Evolutionary conservation across 2,329 filamentous ascomycete species (phyloP).

Genomic region (Conoideocrella luteorostrata): DNA sequence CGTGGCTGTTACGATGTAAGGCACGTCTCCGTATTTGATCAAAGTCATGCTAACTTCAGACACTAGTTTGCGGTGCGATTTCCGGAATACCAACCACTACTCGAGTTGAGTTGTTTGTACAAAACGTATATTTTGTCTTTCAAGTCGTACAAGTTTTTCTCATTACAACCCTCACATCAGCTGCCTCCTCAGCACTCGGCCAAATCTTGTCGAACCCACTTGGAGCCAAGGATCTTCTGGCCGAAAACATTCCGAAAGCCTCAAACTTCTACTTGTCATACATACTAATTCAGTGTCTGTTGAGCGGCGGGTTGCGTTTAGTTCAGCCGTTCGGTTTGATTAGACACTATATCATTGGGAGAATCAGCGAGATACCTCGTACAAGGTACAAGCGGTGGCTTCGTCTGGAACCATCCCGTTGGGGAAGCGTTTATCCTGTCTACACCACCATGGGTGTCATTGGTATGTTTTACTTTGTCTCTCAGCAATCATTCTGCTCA

Average conservation of each 20-base stretch:
- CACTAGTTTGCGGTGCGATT: slow-evolving; percentile 63
- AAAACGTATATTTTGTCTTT: slow-evolving; percentile 87
- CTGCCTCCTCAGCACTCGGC: slow-evolving; percentile 63
- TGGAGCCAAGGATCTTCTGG: slow-evolving; percentile 57
- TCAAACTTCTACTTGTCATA: slow-evolving; percentile 95
- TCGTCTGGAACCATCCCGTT: slow-evolving; percentile 64
- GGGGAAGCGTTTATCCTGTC: slow-evolving; percentile 77
- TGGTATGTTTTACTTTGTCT: slow-evolving; percentile 52
- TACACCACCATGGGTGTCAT: slow-evolving; percentile 78
- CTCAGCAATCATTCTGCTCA: no score
- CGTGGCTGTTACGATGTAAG: slow-evolving; percentile 64
- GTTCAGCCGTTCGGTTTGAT: slow-evolving; percentile 63
- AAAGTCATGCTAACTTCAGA: slow-evolving; percentile 9
- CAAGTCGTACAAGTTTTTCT: slow-evolving; percentile 90
- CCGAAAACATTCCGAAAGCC: slow-evolving; percentile 68
- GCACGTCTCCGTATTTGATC: neutral
- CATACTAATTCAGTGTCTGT: slow-evolving; percentile 86
- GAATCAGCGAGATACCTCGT: slow-evolving; percentile 70
- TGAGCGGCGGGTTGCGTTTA: slow-evolving; percentile 66
- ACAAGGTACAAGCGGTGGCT: slow-evolving; percentile 76
- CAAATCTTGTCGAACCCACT: slow-evolving; percentile 58
- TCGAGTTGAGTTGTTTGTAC: slow-evolving; percentile 78
- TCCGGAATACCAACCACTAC: slow-evolving; percentile 75
- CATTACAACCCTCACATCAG: slow-evolving; percentile 74
- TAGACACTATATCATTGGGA: slow-evolving; percentile 53